These are phyloP conservation scores for Zizania latifolia DNA, from an alignment of 176 grass and related monocot species.

Conservation along the genomic window DNA sequence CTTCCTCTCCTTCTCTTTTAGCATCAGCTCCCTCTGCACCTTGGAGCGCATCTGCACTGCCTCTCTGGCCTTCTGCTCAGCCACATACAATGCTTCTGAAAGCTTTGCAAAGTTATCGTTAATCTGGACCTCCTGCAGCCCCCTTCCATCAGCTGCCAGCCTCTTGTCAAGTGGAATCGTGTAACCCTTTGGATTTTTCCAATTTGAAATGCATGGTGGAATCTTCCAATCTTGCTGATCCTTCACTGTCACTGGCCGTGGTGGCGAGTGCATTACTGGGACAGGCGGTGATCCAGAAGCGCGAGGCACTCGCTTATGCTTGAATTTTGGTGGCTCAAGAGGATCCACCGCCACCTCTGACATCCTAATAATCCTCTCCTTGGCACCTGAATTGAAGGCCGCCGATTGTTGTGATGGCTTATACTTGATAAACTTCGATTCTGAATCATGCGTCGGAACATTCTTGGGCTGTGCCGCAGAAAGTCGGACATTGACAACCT, in stretches of 20 bases:
- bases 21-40: conserved; percentile 78
- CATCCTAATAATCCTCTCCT: conserved; percentile 96
- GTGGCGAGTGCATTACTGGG: conserved; percentile 87
- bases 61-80: conserved; percentile 96
- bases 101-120: conserved; percentile 98
- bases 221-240: conserved; percentile 99
- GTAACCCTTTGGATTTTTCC: conserved; percentile 98
- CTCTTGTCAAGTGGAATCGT: conserved; percentile 94
- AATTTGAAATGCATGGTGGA: conserved; percentile 96
- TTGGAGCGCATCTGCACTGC: conserved; percentile 94
- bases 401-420: conserved; percentile 93
- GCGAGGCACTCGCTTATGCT: conserved; percentile 87
- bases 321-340: conserved; percentile 94
- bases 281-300: conserved; percentile 80
- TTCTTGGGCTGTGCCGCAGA: conserved; percentile 92
- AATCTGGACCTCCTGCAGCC: conserved; percentile 94
- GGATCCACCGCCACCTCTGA: conserved; percentile 69
- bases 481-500: conserved; percentile 83
- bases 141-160: conserved; percentile 84
- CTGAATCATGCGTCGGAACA: conserved; percentile 67
- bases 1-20: conserved; percentile 96
- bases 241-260: conserved; percentile 91
- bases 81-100: conserved; percentile 86
- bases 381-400: conserved; percentile 91
- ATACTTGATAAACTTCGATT: conserved; percentile 96